Base-by-base conservation (phyloP, 164 flowering plant species). In the Kalanchoe fedtschenkoi region DNA sequence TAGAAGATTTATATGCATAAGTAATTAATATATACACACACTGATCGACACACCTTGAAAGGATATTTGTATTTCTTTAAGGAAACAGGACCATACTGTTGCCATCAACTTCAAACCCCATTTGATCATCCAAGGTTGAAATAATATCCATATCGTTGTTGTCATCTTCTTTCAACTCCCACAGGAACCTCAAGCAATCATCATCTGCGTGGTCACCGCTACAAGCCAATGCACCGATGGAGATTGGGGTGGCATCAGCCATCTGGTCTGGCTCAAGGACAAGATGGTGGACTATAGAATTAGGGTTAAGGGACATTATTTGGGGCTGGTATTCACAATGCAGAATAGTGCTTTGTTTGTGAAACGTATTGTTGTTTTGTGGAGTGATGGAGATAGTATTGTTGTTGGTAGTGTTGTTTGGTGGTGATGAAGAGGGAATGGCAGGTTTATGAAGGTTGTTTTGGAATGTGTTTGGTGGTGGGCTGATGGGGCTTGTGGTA, bases 81-180 rank as follows among this genome's bases (percentile, higher is more conserved):
- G 56, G 56, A 26, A 51, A 51, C 16, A 51, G 56, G 14, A 51
- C 11, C 56, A 51, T 51, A 32, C 32, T 51, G 8, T 11, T 51
- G 32, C 26, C 56, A 51, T 51, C 56, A 51, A 51, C 32, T 51
- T 32, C 56, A 51, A 51, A 51, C 56, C 56, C 56, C 26, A 51
- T 11, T 26, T 51, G 56, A 26, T 51, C 56, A 16, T 26, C 56
- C 56, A 51, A 24, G 16, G 56, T 26, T 8, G 56, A 51, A 51
- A 51, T 10, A 51, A 11, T 26, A 17, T 51, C 56, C 56, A 51
- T 51, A 51, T 28, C 55, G 22, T 47, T 47, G 15, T 24, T 24
- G 55, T 26, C 32, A 51, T 51, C 56, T 10, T 51, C 56, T 51
- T 51, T 51, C 56, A 51, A 16, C 5, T 26, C 56, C 56, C 56